Base-by-base conservation (phyloP, 2,329 filamentous ascomycete genomes). In the Diplodia mutila region DNA sequence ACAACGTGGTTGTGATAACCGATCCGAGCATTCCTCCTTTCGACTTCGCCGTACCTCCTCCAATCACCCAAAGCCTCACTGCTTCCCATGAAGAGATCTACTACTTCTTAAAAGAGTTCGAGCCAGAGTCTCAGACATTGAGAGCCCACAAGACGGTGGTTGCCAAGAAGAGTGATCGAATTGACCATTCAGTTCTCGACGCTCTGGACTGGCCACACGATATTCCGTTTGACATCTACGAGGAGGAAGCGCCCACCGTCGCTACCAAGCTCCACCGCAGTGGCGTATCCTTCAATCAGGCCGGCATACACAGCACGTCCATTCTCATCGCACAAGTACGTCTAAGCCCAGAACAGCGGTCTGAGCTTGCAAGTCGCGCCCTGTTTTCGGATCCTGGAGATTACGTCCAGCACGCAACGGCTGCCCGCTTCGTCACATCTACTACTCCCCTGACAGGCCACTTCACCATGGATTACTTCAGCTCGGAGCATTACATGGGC, bases 401-500 rank as follows among this genome's bases (percentile, higher is more conserved):
- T 32, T 85, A 84, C 71, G 78, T 85, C 39, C 78, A 77, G 71
- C 81, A 80, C 49, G 74, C 78, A 25, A 76, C 78, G 7, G 70
- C 75, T 39, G 71, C 73, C 4, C 80, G 82, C 61, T 83, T 85
- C 69, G 83, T 84, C 3, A 75, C 68, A n/a, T 72, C 70, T 32
- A 55, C 78, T 12, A 79, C 68, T 73, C 80, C 68, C n/a, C 51
- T 67, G 11, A 80, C 79, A 5, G 84, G 84, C 16, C 78, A 76
- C 63, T 83, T 83, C 70, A 86, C 82, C 2, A 76, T 85, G 66
- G 84, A 85, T 69, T 83, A 84, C 64, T 86, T 87, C 70, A 85
- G 83, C 7, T 81, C 81, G 2, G 83, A 87, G 63, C 86, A 83
- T 75, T 89, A 87, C 77, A 82, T 81, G 61, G 87, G 87, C 64